Evolutionary conservation across 2,329 filamentous ascomycete genomes (phyloP), one percentile per base, ranked within the genome.

Genomic region (Fusarium redolens): DNA sequence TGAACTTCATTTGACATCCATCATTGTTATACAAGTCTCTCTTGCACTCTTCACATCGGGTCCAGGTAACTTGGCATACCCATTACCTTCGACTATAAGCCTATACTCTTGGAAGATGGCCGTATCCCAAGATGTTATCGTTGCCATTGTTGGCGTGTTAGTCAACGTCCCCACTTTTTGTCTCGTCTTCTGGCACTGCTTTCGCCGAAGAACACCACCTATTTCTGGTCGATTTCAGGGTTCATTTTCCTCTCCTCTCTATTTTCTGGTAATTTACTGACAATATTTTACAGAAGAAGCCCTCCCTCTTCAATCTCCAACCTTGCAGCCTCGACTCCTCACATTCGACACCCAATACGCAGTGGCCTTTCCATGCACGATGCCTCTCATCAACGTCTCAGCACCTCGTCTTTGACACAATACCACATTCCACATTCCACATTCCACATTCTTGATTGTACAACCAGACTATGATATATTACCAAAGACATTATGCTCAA

Each of bases 91-190:
- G 22, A 22, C 3, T 22, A 22, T 22, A 22, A 22, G 22, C 22
- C 22, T 22, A 22, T 22, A 22, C 22, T 22, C 22, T 22, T 22
- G 22, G 22, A 22, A 22, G 22, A 22, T 22, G 22, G 22, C 22
- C 22, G 22, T 22, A 22, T 22, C 22, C 22, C 22, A 22, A 22
- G 22, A 22, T 22, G 22, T 22, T 22, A 22, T 22, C 22, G 22
- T 22, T 22, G 22, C 22, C 22, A 22, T 22, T 22, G 22, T 22
- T 22, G 22, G 22, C 22, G 59, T 72, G 0, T 31, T 72, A 11
- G 45, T 72, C 4, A 72, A 68, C 9, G 3, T 69, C 1, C 69
- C 69, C 12, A 35, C 68, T 2, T 66, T 62, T 15, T 13, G 41
- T 3, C 45, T 72, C 1, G 47, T 72, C 7, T n/a, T 48, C 3